Evolutionary conservation across 2,329 filamentous ascomycete genomes (phyloP).

Genomic region (Cephalotrichum gorgonifer): DNA sequence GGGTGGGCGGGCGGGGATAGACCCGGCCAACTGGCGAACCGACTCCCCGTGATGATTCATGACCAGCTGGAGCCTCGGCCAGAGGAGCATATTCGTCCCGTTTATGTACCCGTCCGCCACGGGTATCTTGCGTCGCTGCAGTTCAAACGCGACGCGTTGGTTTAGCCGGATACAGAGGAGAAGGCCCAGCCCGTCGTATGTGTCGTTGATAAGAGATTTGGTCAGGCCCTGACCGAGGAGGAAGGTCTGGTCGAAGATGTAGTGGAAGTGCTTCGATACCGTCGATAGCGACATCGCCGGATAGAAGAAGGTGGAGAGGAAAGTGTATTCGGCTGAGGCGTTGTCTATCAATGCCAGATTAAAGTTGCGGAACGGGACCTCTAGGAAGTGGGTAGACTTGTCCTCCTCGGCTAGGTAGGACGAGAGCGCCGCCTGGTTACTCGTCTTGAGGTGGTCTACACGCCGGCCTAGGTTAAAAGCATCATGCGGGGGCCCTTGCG

Average conservation of each 20-base stretch:
- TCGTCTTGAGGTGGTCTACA: constrained; percentile 67
- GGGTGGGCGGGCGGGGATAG: constrained; percentile 31
- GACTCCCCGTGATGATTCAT: constrained; percentile 92
- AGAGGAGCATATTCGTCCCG: constrained; percentile 87
- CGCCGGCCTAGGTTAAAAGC: constrained; percentile 82
- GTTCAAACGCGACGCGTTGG: constrained; percentile 86
- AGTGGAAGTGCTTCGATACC: constrained; percentile 73
- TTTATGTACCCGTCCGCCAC: constrained; percentile 88
- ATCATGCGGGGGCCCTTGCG: constrained; percentile 59
- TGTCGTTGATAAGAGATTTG: constrained; percentile 63
- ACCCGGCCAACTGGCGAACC: constrained; percentile 52
- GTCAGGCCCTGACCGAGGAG: constrained; percentile 70
- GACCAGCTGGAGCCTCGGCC: constrained; percentile 88
- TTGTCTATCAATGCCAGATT: constrained; percentile 93
- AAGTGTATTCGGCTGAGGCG: constrained; percentile 87
- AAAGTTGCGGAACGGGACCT: constrained; percentile 86
- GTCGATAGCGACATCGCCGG: constrained; percentile 63
- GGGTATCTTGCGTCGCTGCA: constrained; percentile 84
- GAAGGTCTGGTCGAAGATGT: constrained; percentile 86
- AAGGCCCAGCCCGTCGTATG: constrained; percentile 76
- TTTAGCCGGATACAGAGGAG: constrained; percentile 88
- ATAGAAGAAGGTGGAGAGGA: constrained; percentile 82
- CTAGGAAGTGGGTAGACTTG: constrained; percentile 73
- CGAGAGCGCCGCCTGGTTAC: constrained; percentile 65
- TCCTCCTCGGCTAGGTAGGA: constrained; percentile 91